Evolutionary conservation across 2,329 filamentous ascomycete genomes (phyloP).

Genomic region (Colletotrichum lupini): DNA sequence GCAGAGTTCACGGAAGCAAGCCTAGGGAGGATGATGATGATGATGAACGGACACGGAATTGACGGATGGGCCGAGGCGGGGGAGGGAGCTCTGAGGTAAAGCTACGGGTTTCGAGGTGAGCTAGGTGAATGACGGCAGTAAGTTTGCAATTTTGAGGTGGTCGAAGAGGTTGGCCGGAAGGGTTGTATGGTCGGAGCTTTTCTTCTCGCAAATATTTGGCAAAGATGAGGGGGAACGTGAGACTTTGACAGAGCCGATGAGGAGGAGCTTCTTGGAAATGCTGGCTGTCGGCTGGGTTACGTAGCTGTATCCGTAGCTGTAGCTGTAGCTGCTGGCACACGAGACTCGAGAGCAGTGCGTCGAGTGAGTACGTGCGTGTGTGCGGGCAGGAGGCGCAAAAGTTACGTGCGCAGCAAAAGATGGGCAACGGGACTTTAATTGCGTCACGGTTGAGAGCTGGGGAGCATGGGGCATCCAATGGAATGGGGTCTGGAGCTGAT

Average conservation of each 20-base stretch:
- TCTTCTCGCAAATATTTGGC: background rate
- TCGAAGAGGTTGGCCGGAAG: background rate
- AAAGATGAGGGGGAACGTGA: background rate
- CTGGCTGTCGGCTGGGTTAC: background rate
- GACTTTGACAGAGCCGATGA: background rate
- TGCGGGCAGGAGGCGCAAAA: constrained; percentile 12
- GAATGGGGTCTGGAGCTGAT: background rate
- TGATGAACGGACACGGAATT: constrained; percentile 7
- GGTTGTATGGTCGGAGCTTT: background rate
- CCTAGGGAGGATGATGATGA: background rate
- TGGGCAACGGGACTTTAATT: constrained; percentile 31
- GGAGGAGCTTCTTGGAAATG: background rate
- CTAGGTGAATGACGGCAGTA: background rate
- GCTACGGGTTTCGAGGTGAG: background rate
- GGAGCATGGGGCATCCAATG: background rate
- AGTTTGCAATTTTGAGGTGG: background rate
- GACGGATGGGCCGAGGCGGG: constrained; percentile 3
- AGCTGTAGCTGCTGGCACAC: background rate
- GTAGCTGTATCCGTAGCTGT: background rate
- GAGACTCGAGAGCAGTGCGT: constrained; percentile 1
- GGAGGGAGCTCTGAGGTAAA: constrained; percentile 8
- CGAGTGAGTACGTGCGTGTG: background rate
- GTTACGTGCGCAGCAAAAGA: background rate
- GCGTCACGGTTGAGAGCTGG: constrained; percentile 30
- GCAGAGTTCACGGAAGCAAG: constrained; percentile 8